Conservation (phyloP, 78 protist genomes). For the Chrysochromulina parva region DNA sequence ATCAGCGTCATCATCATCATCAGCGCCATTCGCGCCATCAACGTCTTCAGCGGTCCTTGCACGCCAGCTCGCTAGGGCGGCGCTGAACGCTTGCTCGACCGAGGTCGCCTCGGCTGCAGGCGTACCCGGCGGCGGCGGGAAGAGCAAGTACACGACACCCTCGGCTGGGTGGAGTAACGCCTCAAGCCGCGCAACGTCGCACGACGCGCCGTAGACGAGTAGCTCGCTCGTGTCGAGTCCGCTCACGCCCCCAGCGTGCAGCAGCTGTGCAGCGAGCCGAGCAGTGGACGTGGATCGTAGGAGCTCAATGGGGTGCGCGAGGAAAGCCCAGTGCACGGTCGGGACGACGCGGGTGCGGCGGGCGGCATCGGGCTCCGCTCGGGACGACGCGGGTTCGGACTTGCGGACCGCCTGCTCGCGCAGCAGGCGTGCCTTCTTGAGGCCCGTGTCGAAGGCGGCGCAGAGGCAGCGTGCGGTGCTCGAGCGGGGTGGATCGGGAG, state of each 20-base stretch:
- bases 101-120: not conserved
- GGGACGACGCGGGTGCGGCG: not conserved
- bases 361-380: not conserved
- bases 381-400: not conserved
- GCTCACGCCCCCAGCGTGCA: too few relatives aligned
- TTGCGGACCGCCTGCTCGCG: not conserved
- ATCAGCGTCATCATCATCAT: not conserved
- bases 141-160: not conserved
- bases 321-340: not conserved
- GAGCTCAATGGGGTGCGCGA: not conserved
- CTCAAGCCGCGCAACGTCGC: not conserved
- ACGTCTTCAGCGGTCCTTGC: not conserved
- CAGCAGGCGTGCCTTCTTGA: not conserved
- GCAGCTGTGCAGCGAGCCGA: not conserved
- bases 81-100: not conserved
- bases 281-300: not conserved
- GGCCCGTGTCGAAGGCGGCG: too few relatives aligned
- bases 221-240: not conserved
- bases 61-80: not conserved
- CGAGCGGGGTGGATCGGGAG: too few relatives aligned
- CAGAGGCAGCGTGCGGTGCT: too few relatives aligned
- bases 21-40: not conserved
- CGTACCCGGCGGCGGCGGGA: not conserved
- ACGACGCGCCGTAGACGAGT: not conserved
- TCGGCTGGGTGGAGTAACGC: not conserved